phyloP scores from a whole-genome alignment of 73 alveolate species.

The Effrenium voratum region DNA sequence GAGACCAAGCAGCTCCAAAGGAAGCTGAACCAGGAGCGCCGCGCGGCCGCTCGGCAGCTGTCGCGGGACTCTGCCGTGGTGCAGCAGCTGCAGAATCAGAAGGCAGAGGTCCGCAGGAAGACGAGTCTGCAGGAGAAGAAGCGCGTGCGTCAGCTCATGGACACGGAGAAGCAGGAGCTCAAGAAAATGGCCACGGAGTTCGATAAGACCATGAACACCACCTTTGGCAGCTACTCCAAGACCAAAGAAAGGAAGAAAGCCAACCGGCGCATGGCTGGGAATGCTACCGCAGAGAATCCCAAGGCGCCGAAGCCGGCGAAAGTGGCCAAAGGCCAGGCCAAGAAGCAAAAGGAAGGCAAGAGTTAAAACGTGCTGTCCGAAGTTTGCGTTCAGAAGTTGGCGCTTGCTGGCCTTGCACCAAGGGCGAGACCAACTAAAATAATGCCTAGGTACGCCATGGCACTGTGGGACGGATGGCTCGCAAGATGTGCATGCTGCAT shows the following conservation, averaged over 20 bases:
- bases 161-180: slow-evolving; percentile 75
- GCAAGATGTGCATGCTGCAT: background rate
- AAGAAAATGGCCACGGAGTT: slow-evolving; percentile 91
- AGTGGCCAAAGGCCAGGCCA: background rate
- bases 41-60: slow-evolving; percentile 84
- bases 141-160: slow-evolving; percentile 75
- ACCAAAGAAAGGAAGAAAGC: slow-evolving; percentile 92
- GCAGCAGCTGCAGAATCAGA: slow-evolving; percentile 87
- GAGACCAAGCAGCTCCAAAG: slow-evolving; percentile 87
- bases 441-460: background rate
- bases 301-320: slow-evolving; percentile 50
- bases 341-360: slow-evolving; percentile 38
- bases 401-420: background rate
- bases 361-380: background rate
- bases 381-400: background rate
- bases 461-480: background rate
- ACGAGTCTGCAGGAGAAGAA: slow-evolving; percentile 33
- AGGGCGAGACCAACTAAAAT: background rate
- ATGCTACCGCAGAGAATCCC: slow-evolving; percentile 93
- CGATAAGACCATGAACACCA: slow-evolving; percentile 82
- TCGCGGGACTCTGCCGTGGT: slow-evolving; percentile 58
- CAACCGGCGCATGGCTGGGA: slow-evolving; percentile 90
- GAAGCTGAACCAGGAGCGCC: slow-evolving; percentile 87
- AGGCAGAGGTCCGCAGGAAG: slow-evolving; percentile 7
- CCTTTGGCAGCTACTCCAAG: slow-evolving; percentile 56